Conservation (phyloP, 257 asterid genomes). For the Solanum stenotomum region DNA sequence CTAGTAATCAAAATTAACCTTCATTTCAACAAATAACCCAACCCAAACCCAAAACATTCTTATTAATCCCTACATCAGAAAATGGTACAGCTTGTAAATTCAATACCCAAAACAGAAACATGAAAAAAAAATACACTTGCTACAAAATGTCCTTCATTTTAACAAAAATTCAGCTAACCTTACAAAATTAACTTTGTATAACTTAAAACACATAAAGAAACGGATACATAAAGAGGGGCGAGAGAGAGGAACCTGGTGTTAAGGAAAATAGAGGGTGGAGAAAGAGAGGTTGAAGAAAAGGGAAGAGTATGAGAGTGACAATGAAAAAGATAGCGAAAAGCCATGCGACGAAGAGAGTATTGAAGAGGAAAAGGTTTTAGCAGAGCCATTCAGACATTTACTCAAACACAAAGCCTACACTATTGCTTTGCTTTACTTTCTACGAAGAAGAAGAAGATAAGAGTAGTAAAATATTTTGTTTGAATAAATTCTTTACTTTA, state of each 20-base stretch:
- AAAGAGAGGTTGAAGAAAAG: not conserved
- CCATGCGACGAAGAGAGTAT: conserved; percentile 1
- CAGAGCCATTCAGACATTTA: conserved; percentile 2
- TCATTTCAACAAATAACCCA: not conserved
- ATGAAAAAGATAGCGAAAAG: conserved; percentile 2
- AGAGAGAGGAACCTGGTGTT: conserved; percentile 7
- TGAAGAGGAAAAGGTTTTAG: conserved; percentile 11
- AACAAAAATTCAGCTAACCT: not conserved
- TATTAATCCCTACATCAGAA: not conserved
- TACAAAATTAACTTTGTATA: not conserved
- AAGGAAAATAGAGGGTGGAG: not conserved
- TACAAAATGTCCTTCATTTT: not conserved
- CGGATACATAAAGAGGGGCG: not conserved
- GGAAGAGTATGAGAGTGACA: not conserved
- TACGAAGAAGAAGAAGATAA: not conserved
- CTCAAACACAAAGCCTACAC: not conserved
- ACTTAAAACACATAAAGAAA: not conserved
- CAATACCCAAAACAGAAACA: not conserved
- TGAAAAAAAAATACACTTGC: not conserved
- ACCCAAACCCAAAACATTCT: not conserved
- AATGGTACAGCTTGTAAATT: not conserved
- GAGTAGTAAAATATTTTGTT: not conserved
- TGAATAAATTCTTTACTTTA: not conserved
- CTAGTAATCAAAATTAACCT: not conserved
- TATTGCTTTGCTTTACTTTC: not conserved